Conservation (phyloP, 2,329 filamentous ascomycete species). For the Aureobasidium sp. region DNA sequence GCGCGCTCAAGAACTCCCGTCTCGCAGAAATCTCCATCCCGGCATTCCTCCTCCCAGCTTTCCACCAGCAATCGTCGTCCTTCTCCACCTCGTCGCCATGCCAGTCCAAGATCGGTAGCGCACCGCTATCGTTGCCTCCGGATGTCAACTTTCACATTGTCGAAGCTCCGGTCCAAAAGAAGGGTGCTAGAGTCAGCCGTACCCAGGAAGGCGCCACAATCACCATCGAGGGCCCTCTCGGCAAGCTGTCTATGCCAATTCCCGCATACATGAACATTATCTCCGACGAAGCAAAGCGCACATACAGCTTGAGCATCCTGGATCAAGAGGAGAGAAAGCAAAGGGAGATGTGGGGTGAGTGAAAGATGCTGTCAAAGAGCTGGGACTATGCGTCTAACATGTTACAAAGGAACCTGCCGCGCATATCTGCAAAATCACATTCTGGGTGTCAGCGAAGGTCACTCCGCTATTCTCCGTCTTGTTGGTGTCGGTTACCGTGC, state of each 20-base stretch:
- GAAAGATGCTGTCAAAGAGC: background rate
- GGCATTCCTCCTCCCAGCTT: constrained; percentile 64
- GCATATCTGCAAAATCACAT: constrained; percentile 87
- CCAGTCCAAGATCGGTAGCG: constrained; percentile 77
- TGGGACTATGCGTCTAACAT: constrained; percentile 18
- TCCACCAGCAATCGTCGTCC: constrained; percentile 44
- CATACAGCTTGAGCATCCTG: constrained; percentile 60
- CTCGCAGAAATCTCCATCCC: constrained; percentile 43
- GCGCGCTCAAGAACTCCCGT: constrained; percentile 1
- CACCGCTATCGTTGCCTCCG: constrained; percentile 70
- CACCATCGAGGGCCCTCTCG: constrained; percentile 72
- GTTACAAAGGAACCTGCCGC: constrained; percentile 66
- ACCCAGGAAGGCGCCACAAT: constrained; percentile 58
- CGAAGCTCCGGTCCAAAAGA: constrained; percentile 50
- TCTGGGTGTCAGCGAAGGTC: constrained; percentile 89
- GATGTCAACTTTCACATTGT: constrained; percentile 67
- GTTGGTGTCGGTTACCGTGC: constrained; percentile 96
- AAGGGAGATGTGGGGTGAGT: constrained; percentile 90
- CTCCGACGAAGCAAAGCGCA: constrained; percentile 55
- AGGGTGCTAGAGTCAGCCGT: constrained; percentile 51
- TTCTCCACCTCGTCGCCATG: constrained; percentile 65
- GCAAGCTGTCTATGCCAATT: constrained; percentile 68
- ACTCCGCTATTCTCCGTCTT: constrained; percentile 83
- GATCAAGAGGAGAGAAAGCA: constrained; percentile 66
- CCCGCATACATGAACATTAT: constrained; percentile 68